Base-by-base conservation (phyloP, 1,284 basidiomycete genomes). In the Cystobasidiaceae sp. region DNA sequence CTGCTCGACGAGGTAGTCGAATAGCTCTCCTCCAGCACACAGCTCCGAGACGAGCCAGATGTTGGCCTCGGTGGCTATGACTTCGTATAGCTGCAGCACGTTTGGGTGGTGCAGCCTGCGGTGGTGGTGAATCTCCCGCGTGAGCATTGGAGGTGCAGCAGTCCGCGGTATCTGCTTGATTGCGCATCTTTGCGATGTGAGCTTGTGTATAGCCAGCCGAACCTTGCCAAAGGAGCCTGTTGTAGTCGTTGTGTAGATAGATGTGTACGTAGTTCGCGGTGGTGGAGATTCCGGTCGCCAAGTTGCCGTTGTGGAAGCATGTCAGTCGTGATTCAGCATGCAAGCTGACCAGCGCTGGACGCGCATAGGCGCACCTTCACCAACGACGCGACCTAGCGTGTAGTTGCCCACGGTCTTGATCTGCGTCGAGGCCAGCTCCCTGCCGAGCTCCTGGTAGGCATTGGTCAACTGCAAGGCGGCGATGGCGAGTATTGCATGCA, bases 31-130 rank as follows among this genome's bases (percentile, higher is more conserved):
- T 15, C 94, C 94, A 30, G 86, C 87, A 77, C 96, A 98, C 34
- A 98, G 85, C 75, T 98, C 96, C 15, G 92, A 91, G 59, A 97
- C 89, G 71, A 98, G 91, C 92, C 93, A 98, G 73, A 98, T 96
- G 72, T 85, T 84, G 21, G 84, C 84, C 77, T 98, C 96, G 0
- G 96, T 97, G 13, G 93, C 94, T 74, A 97, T 90, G 74, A 98
- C 91, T 78, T 98, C 96, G 80, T 89, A 97, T 75, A 98, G 86
- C 76, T 97, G 92, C 32, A 92, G 89, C 74, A 97, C 85, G 75
- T 97, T 85, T 0, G 91, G 91, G 74, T 98, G 94, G 75, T 97
- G 94, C 7, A 98, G 83, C 51, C 92, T 86, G 32, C 96, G 88
- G 78, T 98, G 96, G 74, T 98, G 94, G 75, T 98, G 94, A 66